Conservation (phyloP, 768 basidiomycete genomes). For the Kwoniella sp. region DNA sequence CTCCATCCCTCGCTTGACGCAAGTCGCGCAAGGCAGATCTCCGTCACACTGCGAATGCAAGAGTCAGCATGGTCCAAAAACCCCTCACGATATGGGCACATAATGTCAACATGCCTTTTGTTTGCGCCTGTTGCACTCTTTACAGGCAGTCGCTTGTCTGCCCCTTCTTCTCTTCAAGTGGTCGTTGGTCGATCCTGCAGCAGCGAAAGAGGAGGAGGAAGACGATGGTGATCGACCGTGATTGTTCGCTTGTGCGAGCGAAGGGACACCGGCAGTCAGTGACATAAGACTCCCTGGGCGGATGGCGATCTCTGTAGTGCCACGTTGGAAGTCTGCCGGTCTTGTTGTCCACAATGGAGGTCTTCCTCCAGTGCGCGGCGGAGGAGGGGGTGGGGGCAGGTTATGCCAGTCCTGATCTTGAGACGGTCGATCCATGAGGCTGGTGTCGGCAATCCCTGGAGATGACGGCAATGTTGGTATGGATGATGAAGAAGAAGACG, state of each 20-base stretch:
- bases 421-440: background rate
- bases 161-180: conserved; percentile 13
- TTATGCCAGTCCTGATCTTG: background rate
- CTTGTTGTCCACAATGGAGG: background rate
- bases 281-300: background rate
- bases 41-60: conserved; percentile 20
- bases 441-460: background rate
- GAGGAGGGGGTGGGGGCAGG: background rate
- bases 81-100: too few relatives aligned
- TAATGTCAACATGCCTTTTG: conserved; percentile 20
- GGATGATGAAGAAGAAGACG: background rate
- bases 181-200: conserved; percentile 3
- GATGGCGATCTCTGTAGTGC: background rate
- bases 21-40: conserved; percentile 14
- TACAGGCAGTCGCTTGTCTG: conserved; percentile 25
- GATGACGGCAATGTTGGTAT: background rate
- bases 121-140: conserved; percentile 28
- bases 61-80: background rate
- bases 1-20: conserved; percentile 13
- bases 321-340: background rate
- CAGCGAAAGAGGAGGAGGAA: background rate
- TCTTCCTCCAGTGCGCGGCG: background rate
- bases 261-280: background rate
- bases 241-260: background rate
- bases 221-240: background rate